A percentile compares a stretch with the other conserved stretches of the same genome.
phyloP scores from a whole-genome alignment of 2,329 filamentous ascomycete genomes.

The Trichoderma sp. region DNA sequence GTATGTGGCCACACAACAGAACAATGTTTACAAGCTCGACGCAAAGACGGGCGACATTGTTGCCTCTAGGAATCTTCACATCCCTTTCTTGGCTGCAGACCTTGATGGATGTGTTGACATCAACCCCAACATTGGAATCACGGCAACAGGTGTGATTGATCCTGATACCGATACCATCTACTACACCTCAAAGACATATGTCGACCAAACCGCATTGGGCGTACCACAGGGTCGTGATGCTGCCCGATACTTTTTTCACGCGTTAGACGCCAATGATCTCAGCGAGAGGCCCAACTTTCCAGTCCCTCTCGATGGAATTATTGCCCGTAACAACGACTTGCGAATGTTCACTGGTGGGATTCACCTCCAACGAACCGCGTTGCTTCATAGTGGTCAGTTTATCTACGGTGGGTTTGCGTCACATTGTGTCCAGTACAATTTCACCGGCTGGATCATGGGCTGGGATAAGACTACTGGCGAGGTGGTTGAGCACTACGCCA shows the following conservation, averaged over 20 bases:
- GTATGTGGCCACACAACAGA: constrained; percentile 55
- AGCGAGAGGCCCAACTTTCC: constrained; percentile 43
- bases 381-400: constrained; percentile 44
- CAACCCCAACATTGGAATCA: constrained; percentile 45
- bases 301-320: constrained; percentile 44
- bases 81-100: constrained; percentile 49
- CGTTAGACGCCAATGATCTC: constrained; percentile 39
- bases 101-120: constrained; percentile 49
- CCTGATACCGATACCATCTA: constrained; percentile 44
- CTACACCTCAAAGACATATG: constrained; percentile 43
- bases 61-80: constrained; percentile 44
- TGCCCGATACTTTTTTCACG: constrained; percentile 39
- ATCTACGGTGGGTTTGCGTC: constrained; percentile 54
- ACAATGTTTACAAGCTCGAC: constrained; percentile 56
- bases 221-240: constrained; percentile 34
- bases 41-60: constrained; percentile 53
- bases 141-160: constrained; percentile 46
- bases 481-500: constrained; percentile 40
- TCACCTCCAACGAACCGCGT: constrained; percentile 49
- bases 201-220: constrained; percentile 30
- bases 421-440: constrained; percentile 56
- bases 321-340: constrained; percentile 44
- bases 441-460: constrained; percentile 51
- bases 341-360: constrained; percentile 53
- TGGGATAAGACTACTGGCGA: constrained; percentile 42